These are phyloP conservation scores for Leucosporidium creatinivorum DNA, from an alignment of 768 basidiomycete species.

Conservation along the genomic window DNA sequence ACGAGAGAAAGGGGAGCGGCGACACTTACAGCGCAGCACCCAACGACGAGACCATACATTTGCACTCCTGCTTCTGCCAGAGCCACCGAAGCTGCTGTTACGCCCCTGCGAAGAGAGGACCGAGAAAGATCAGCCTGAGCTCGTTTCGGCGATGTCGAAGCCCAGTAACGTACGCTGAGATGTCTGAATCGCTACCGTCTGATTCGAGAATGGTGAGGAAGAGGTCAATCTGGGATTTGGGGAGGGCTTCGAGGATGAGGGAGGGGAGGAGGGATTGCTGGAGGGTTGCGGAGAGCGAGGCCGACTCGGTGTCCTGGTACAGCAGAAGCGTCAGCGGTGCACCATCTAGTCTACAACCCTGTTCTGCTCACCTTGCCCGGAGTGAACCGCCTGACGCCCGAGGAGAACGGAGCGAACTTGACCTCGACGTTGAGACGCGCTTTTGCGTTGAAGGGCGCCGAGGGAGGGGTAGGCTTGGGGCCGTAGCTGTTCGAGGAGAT, in stretches of 20 bases:
- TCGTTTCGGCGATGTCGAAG: background rate
- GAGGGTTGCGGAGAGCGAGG: constrained; percentile 71
- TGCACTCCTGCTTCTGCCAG: constrained; percentile 90
- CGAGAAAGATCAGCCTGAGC: background rate
- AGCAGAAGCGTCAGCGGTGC: background rate
- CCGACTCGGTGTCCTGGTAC: constrained; percentile 85
- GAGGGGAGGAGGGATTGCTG: constrained; percentile 78
- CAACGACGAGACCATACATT: constrained; percentile 76
- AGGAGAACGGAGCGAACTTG: constrained; percentile 93
- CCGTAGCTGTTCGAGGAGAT: constrained; percentile 51
- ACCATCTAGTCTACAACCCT: background rate
- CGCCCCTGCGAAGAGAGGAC: constrained; percentile 47
- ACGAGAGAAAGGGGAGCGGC: constrained; percentile 44
- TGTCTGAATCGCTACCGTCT: constrained; percentile 77
- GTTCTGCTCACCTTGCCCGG: constrained; percentile 67
- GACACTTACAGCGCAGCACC: constrained; percentile 64
- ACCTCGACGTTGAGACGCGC: constrained; percentile 90
- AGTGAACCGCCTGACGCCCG: constrained; percentile 57
- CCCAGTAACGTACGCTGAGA: constrained; percentile 17
- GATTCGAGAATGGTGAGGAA: constrained; percentile 83
- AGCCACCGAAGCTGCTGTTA: constrained; percentile 80
- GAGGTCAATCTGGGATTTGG: constrained; percentile 88
- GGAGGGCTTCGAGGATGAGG: constrained; percentile 78
- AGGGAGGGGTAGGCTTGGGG: constrained; percentile 47
- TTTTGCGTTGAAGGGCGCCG: constrained; percentile 50